Evolutionary conservation across 1,139 yeast species (phyloP), one percentile per base, ranked within the genome.

Genomic region (Geotrichum aggregatum): DNA sequence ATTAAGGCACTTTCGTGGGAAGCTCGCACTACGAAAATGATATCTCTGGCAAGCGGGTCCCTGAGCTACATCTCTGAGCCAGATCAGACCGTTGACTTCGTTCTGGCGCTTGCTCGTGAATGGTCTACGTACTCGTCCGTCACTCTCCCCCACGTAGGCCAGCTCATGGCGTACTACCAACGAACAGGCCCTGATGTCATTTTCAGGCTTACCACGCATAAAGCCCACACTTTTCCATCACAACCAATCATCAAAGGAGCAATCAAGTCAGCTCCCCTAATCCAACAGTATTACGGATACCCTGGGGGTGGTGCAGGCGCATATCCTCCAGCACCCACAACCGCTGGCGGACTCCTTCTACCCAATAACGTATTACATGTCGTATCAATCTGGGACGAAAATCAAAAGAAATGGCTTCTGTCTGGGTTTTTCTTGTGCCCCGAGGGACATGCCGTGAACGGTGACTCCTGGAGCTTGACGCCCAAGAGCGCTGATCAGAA

Each of bases 1-100:
- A 41, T 54, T 13, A 22, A 45, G n/a, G 44, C 50, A 1, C 30
- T 54, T 13, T 26, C 50, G 4, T 54, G 56, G 56, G 46, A 49
- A 19, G 19, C 42, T 7, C 54, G 49, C 13, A 49, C 44, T 21
- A 48, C 52, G 10, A 44, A 44, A 5, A 45, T 47, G 52, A 33
- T 54, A 7, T 39, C 52, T 2, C n/a, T 52, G 33, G 44, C 48
- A 11, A 47, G 35, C 33, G 49, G 47, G 1, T 35, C 44, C 18
- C 21, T 35, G n/a, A 26, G 21, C 7, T 46, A 33, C 28, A 47
- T 47, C 21, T 50, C 43, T 28, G 40, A 47, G 8, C 5, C 47
- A 5, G 26, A 43, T 3, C 24, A 39, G n/a, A 43, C 50, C 2
- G 50, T 39, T 10, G 52, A 44, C 7, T 50, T 47, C 30, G 13